Percentiles rank a stretch among this genome's conserved stretches.
phyloP scores from a whole-genome alignment of 2,329 filamentous ascomycete species.

The Nemania diffusa region DNA sequence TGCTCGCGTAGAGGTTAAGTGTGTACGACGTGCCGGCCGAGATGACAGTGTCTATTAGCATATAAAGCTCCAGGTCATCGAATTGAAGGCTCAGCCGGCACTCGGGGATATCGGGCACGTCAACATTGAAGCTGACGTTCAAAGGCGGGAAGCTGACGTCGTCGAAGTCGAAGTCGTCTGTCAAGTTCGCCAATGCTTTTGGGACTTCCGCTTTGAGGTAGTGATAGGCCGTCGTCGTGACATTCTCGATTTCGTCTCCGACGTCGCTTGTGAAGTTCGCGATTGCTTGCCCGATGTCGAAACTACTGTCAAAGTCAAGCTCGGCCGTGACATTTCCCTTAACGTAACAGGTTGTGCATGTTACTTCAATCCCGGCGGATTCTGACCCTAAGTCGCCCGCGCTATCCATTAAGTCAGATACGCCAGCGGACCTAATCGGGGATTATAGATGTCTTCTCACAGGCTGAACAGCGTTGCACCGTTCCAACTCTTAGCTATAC shows the following conservation, averaged over 20 bases:
- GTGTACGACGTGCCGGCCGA: constrained; percentile 57
- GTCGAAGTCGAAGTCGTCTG: constrained; percentile 41
- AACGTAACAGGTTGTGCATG: constrained; percentile 62
- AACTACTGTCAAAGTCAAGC: constrained; percentile 54
- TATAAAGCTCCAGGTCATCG: constrained; percentile 63
- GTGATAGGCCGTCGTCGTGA: constrained; percentile 47
- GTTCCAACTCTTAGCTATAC: constrained; percentile 55
- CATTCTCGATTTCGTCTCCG: constrained; percentile 49
- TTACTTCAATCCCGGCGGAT: constrained; percentile 52
- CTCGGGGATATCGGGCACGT: constrained; percentile 56
- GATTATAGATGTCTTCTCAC: constrained; percentile 38
- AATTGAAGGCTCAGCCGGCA: constrained; percentile 58
- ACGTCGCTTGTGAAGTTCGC: constrained; percentile 50
- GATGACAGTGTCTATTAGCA: constrained; percentile 58
- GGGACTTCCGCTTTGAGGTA: constrained; percentile 42
- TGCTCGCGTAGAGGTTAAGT: constrained; percentile 60
- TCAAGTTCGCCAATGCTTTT: constrained; percentile 23
- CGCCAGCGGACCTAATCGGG: not conserved
- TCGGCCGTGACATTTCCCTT: constrained; percentile 57
- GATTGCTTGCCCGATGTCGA: constrained; percentile 53
- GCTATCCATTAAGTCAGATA: constrained; percentile 29
- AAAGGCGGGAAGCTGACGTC: constrained; percentile 51
- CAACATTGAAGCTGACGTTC: constrained; percentile 57
- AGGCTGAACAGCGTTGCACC: constrained; percentile 52
- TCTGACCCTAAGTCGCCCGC: constrained; percentile 34